phyloP scores from a whole-genome alignment of 2,329 filamentous ascomycete genomes.

The Hymenoscyphus infarciens region DNA sequence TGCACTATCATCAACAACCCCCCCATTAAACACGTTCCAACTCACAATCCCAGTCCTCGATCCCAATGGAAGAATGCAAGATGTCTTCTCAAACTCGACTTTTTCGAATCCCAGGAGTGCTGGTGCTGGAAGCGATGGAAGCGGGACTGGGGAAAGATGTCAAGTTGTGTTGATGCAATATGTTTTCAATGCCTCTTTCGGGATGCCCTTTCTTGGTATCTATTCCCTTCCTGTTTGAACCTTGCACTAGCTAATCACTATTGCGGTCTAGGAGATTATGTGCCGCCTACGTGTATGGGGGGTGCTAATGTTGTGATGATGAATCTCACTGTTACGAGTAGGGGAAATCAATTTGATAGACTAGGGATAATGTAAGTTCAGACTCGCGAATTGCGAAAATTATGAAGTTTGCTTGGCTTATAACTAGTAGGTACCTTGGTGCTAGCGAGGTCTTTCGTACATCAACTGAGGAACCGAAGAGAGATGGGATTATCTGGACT shows the following conservation, averaged over 20 bases:
- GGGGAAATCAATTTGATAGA: slow-evolving; percentile 70
- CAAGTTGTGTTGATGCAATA: slow-evolving; percentile 55
- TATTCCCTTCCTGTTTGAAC: slow-evolving; percentile 13
- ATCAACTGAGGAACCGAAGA: slow-evolving; percentile 72
- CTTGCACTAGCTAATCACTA: neutral
- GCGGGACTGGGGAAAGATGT: neutral
- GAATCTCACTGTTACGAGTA: slow-evolving; percentile 69
- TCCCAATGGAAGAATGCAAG: neutral
- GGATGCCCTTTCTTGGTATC: slow-evolving; percentile 64
- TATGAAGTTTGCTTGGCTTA: neutral
- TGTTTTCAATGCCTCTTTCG: slow-evolving; percentile 67
- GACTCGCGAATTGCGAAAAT: too few relatives aligned
- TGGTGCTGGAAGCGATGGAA: too few relatives aligned
- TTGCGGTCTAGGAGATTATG: slow-evolving; percentile 50
- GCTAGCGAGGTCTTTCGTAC: slow-evolving; percentile 80
- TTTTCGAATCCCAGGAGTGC: neutral
- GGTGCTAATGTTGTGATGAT: slow-evolving; percentile 68
- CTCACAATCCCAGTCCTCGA: slow-evolving; percentile 60
- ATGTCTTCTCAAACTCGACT: neutral
- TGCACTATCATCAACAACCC: neutral
- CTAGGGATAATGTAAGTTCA: slow-evolving; percentile 55
- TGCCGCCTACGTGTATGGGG: slow-evolving; percentile 54
- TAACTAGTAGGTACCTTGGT: slow-evolving; percentile 51
- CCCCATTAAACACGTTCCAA: slow-evolving; percentile 59
- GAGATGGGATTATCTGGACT: slow-evolving; percentile 66